These are phyloP conservation scores for Cystobasidium slooffiae DNA, from an alignment of 1,284 basidiomycete genomes.

Conservation along the genomic window DNA sequence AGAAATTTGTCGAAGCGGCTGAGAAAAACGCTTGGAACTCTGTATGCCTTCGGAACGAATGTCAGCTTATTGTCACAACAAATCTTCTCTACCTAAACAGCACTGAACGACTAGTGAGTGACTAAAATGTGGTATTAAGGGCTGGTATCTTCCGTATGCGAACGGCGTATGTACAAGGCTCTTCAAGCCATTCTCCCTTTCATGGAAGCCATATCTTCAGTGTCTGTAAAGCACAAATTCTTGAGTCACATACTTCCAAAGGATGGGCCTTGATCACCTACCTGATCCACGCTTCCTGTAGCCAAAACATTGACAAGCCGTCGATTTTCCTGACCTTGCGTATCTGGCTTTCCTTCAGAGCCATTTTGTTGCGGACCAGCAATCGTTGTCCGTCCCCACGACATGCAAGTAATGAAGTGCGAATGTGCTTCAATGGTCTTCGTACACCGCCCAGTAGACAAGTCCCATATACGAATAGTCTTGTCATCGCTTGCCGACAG, in stretches of 20 bases:
- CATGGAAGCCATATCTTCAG: constrained; percentile 48
- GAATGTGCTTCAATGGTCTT: constrained; percentile 83
- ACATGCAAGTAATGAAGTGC: constrained; percentile 80
- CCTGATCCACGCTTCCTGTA: constrained; percentile 77
- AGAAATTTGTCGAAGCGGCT: too few relatives aligned
- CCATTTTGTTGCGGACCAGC: constrained; percentile 49
- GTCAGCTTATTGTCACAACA: too few relatives aligned
- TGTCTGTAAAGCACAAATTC: constrained; percentile 18
- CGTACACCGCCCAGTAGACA: constrained; percentile 75
- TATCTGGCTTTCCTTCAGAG: constrained; percentile 48
- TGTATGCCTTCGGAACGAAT: too few relatives aligned
- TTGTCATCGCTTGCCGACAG: constrained; percentile 89
- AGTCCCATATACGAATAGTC: constrained; percentile 85
- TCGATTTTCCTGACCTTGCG: constrained; percentile 60
- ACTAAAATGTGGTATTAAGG: not conserved
- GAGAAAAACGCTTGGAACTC: too few relatives aligned
- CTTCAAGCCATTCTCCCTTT: not conserved
- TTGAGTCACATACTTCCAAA: not conserved
- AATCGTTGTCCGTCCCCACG: constrained; percentile 72
- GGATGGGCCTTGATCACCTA: not conserved
- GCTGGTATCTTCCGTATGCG: not conserved
- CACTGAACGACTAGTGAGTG: not conserved
- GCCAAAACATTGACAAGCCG: constrained; percentile 78
- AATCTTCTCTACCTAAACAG: too few relatives aligned
- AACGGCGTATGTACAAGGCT: not conserved